These are phyloP conservation scores for Akebia trifoliata DNA, from an alignment of 164 flowering plant genomes.

Conservation along the genomic window DNA sequence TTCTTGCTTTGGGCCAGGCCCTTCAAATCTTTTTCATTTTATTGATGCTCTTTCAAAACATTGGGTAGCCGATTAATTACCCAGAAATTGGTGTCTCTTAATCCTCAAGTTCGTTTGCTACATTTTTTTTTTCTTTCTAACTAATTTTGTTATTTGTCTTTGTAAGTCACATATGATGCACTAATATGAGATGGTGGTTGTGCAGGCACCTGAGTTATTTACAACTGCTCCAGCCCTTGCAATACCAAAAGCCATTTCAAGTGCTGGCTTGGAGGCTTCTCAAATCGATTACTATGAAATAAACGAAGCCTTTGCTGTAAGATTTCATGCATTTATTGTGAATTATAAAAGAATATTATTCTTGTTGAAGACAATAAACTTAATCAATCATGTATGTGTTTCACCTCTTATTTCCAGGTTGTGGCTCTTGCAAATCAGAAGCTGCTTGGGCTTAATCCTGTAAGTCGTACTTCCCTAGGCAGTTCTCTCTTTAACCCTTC, in stretches of 20 bases:
- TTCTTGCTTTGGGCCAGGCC: background rate
- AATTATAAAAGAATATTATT: background rate
- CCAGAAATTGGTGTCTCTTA: background rate
- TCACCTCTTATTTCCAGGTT: slow-evolving; percentile 67
- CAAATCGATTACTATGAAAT: slow-evolving; percentile 89
- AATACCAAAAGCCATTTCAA: slow-evolving; percentile 89
- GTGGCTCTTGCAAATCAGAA: slow-evolving; percentile 93
- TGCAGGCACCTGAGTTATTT: slow-evolving; percentile 91
- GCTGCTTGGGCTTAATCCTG: slow-evolving; percentile 64
- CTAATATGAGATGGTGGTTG: slow-evolving; percentile 11
- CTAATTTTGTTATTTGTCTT: background rate
- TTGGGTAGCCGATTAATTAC: background rate
- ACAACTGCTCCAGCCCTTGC: slow-evolving; percentile 94
- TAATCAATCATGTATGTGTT: slow-evolving; percentile 4
- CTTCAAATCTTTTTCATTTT: background rate
- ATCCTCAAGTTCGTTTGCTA: background rate
- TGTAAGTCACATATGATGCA: background rate
- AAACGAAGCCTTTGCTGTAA: slow-evolving; percentile 94
- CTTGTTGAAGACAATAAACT: background rate
- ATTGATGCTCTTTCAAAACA: background rate
- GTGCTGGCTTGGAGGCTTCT: slow-evolving; percentile 79
- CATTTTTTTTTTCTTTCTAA: too few species aligned
- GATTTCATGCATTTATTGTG: slow-evolving; percentile 16
- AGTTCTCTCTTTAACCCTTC: background rate
- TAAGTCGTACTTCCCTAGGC: slow-evolving; percentile 32